phyloP scores from a whole-genome alignment of 2,329 filamentous ascomycete genomes.

The Colletotrichum salicis region DNA sequence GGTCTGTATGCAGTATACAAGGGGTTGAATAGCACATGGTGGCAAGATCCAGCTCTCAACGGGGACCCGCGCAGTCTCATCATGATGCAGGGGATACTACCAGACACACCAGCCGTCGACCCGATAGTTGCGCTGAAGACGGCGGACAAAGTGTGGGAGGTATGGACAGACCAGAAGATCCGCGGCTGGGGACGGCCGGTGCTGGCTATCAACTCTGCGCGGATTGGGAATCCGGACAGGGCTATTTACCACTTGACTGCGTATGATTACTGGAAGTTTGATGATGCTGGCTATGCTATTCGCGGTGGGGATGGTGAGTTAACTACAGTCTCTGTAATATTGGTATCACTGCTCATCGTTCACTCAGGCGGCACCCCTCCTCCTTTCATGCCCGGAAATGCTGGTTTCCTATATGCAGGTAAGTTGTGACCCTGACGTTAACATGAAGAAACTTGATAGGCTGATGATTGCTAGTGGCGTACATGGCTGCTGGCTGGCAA shows the following conservation, averaged over 20 bases:
- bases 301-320: conserved; percentile 42
- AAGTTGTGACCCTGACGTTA: neutral
- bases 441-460: accelerated
- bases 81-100: conserved; percentile 57
- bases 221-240: conserved; percentile 52
- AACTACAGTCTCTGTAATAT: neutral
- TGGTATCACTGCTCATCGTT: neutral
- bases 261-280: conserved; percentile 54
- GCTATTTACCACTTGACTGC: conserved; percentile 54
- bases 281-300: conserved; percentile 50
- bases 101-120: conserved; percentile 51
- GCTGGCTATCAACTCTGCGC: conserved; percentile 56
- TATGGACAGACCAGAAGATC: conserved; percentile 54
- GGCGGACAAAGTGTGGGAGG: conserved; percentile 49
- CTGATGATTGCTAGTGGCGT: conserved; percentile 43
- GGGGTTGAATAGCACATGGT: conserved; percentile 57
- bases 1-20: conserved; percentile 66
- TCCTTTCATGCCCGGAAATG: conserved; percentile 51
- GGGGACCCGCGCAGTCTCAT: conserved; percentile 57
- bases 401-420: conserved; percentile 48
- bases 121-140: conserved; percentile 48
- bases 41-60: conserved; percentile 48
- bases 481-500: conserved; percentile 43
- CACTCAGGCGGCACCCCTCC: conserved; percentile 40
- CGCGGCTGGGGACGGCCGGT: conserved; percentile 60